These are phyloP conservation scores for Priceomyces carsonii DNA, from an alignment of 805 yeast species.

Conservation along the genomic window DNA sequence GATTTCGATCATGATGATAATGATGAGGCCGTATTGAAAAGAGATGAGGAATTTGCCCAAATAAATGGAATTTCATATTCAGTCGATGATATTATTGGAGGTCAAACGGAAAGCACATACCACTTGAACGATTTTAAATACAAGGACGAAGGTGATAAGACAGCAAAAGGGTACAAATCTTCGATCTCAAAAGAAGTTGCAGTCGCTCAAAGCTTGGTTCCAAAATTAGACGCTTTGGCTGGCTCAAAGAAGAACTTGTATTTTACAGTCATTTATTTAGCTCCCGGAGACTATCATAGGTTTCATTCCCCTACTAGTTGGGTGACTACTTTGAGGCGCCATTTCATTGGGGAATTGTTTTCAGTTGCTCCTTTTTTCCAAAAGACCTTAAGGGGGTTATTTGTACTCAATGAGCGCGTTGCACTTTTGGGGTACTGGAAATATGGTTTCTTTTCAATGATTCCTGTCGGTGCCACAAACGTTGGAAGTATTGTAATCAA, in stretches of 20 bases:
- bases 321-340: constrained; percentile 93
- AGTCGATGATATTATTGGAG: constrained; percentile 67
- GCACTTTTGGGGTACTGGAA: constrained; percentile 95
- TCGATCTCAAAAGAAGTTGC: constrained; percentile 37
- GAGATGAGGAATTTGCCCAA: constrained; percentile 75
- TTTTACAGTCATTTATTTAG: constrained; percentile 89
- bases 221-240: constrained; percentile 29
- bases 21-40: constrained; percentile 44
- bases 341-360: constrained; percentile 92
- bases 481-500: constrained; percentile 93
- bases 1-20: constrained; percentile 43
- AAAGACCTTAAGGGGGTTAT: constrained; percentile 78
- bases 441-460: constrained; percentile 96
- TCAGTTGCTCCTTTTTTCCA: constrained; percentile 98
- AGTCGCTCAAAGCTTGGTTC: constrained; percentile 42
- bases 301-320: constrained; percentile 96
- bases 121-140: constrained; percentile 51
- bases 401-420: constrained; percentile 91
- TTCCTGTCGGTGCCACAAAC: constrained; percentile 98
- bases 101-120: constrained; percentile 40
- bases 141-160: constrained; percentile 69
- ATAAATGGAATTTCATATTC: constrained; percentile 73
- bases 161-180: constrained; percentile 34
- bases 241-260: constrained; percentile 58
- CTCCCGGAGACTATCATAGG: constrained; percentile 98